Conservation (phyloP, 208 protist species). For the Wallacemonas sp. region DNA sequence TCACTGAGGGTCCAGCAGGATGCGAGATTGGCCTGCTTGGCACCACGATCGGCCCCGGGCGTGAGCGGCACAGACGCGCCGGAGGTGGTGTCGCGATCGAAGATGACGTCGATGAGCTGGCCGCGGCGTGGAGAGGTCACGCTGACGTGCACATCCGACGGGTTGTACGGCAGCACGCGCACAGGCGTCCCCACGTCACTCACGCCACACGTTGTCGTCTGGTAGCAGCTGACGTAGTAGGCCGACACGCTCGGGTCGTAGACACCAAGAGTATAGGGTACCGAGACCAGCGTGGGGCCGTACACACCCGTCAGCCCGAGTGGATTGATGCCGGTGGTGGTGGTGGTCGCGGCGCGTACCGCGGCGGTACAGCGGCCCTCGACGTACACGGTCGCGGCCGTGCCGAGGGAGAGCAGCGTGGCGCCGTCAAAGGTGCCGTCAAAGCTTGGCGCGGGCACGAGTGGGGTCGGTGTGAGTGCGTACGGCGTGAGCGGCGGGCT, state of each 20-base stretch:
- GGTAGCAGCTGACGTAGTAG: conserved; percentile 75
- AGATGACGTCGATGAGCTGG: conserved; percentile 73
- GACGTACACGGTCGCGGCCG: conserved; percentile 35
- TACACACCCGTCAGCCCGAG: conserved; percentile 32
- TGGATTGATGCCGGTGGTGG: conserved; percentile 7
- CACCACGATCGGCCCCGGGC: conserved; percentile 61
- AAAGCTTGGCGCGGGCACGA: conserved; percentile 53
- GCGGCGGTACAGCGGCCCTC: conserved; percentile 68
- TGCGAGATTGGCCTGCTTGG: conserved; percentile 42
- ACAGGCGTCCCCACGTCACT: conserved; percentile 61
- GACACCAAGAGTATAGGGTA: conserved; percentile 58
- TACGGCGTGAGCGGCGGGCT: conserved; percentile 39
- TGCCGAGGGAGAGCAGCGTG: conserved; percentile 33
- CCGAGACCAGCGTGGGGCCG: conserved; percentile 20
- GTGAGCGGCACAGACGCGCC: conserved; percentile 38
- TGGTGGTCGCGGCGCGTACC: conserved; percentile 24
- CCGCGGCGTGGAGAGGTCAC: conserved; percentile 55
- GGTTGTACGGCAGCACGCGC: conserved; percentile 61
- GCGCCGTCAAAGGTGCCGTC: conserved; percentile 68
- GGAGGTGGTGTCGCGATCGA: conserved; percentile 46
- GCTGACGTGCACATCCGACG: conserved; percentile 32
- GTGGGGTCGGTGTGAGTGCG: conserved; percentile 41
- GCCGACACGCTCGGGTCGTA: conserved; percentile 53
- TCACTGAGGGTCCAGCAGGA: conserved; percentile 72
- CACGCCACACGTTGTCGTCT: conserved; percentile 56